Evolutionary conservation across 2,329 filamentous ascomycete species (phyloP).

Genomic region (Fusarium heterosporum): DNA sequence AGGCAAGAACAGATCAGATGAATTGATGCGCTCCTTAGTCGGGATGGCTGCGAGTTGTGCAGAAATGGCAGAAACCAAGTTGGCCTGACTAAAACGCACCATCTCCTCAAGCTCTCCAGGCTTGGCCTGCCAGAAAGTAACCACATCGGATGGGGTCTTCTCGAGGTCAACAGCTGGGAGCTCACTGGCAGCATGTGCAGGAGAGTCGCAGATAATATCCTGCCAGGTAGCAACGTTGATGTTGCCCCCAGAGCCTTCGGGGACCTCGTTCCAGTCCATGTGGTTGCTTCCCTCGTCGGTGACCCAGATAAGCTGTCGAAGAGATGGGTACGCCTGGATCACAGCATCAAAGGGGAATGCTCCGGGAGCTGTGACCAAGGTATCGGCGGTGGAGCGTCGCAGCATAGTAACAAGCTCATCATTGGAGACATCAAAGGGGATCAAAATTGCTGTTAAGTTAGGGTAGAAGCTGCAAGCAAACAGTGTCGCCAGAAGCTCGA

Average conservation of each 20-base stretch:
- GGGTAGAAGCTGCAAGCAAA: constrained; percentile 91
- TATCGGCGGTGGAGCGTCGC: constrained; percentile 78
- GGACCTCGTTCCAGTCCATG: constrained; percentile 94
- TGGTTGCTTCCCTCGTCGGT: constrained; percentile 91
- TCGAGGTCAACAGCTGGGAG: constrained; percentile 73
- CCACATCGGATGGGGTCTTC: constrained; percentile 64
- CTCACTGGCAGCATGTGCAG: constrained; percentile 67
- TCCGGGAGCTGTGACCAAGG: constrained; percentile 85
- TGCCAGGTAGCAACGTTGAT: constrained; percentile 94
- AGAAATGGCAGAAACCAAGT: constrained; percentile 88
- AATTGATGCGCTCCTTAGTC: constrained; percentile 76
- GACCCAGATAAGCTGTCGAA: constrained; percentile 90
- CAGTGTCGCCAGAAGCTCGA: constrained; percentile 84
- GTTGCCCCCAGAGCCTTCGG: constrained; percentile 77
- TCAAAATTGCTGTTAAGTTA: constrained; percentile 82
- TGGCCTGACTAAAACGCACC: constrained; percentile 83
- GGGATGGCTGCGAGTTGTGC: constrained; percentile 82
- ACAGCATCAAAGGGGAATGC: constrained; percentile 84
- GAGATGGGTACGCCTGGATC: constrained; percentile 73
- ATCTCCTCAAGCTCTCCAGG: constrained; percentile 71
- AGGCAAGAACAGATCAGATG: constrained; percentile 84
- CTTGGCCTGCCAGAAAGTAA: constrained; percentile 75
- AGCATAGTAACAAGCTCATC: constrained; percentile 78
- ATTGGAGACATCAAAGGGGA: constrained; percentile 83
- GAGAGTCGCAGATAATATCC: constrained; percentile 81